These are phyloP conservation scores for Yamadazyma oceani DNA, from an alignment of 1,139 yeast species.

Conservation along the genomic window DNA sequence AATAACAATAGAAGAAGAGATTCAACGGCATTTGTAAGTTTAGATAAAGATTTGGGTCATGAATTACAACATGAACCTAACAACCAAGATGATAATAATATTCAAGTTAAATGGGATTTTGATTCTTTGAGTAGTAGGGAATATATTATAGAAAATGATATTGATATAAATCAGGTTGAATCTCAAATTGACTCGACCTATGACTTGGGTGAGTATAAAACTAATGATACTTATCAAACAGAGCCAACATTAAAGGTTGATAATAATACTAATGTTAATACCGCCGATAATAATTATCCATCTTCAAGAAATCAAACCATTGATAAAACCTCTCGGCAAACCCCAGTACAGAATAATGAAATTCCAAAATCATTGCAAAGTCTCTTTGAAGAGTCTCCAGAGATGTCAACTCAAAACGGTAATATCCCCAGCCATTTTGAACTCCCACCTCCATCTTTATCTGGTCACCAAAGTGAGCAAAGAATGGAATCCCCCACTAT, in stretches of 20 bases:
- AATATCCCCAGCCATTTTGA: slow-evolving; percentile 14
- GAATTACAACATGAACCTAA: slow-evolving; percentile 18
- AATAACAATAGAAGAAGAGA: slow-evolving; percentile 52
- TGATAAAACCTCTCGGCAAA: slow-evolving; percentile 7
- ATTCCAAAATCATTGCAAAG: slow-evolving; percentile 75
- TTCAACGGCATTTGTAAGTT: slow-evolving; percentile 33
- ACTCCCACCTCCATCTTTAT: slow-evolving; percentile 17
- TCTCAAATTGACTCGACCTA: slow-evolving; percentile 38
- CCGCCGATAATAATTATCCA: slow-evolving; percentile 3
- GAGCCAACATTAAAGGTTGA: slow-evolving; percentile 29
- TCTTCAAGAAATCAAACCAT: slow-evolving; percentile 9
- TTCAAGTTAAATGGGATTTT: slow-evolving; percentile 87
- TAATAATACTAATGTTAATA: slow-evolving; percentile 6
- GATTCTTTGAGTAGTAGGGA: slow-evolving; percentile 74
- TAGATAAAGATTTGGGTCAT: slow-evolving; percentile 30
- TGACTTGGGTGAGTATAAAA: slow-evolving; percentile 31
- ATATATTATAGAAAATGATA: slow-evolving; percentile 67
- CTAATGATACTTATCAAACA: slow-evolving; percentile 26
- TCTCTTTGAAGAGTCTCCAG: slow-evolving; percentile 55
- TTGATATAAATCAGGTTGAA: slow-evolving; percentile 49
- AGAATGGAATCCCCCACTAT: slow-evolving; percentile 46
- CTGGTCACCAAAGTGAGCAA: slow-evolving; percentile 10
- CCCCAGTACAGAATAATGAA: slow-evolving; percentile 26
- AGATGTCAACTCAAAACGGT: slow-evolving; percentile 11
- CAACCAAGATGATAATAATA: slow-evolving; percentile 27